A percentile compares a stretch with the other conserved stretches of the same genome.
Conservation (phyloP, 805 yeast species). For the Wickerhamia fluorescens region DNA sequence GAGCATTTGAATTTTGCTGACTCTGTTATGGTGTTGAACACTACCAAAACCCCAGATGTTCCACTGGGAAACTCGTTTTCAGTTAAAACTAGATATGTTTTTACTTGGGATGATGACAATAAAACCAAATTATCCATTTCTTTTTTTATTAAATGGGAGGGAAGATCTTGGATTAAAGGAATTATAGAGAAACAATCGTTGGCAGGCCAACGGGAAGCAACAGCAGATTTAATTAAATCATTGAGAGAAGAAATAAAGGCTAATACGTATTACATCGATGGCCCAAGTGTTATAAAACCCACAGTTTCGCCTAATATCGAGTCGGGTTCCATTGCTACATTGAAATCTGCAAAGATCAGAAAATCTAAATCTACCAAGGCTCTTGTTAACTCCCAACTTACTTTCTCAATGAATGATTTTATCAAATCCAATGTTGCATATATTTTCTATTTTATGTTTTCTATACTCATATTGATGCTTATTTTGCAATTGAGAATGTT, state of each 20-base stretch:
- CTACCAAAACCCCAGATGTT: conserved; percentile 72
- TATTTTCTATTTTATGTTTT: too few relatives aligned
- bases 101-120: conserved; percentile 59
- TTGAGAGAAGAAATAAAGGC: conserved; percentile 31
- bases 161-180: conserved; percentile 70
- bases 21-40: conserved; percentile 44
- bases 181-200: conserved; percentile 71
- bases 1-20: conserved; percentile 45
- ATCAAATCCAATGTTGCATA: too few relatives aligned
- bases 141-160: conserved; percentile 61
- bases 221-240: conserved; percentile 42
- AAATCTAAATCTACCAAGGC: too few relatives aligned
- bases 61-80: conserved; percentile 69
- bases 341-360: too few relatives aligned
- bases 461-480: too few relatives aligned
- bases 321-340: too few relatives aligned
- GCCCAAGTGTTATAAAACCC: conserved; percentile 9
- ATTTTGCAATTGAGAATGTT: too few relatives aligned
- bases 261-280: conserved; percentile 15
- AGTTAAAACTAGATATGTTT: conserved; percentile 49
- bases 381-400: too few relatives aligned
- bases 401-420: too few relatives aligned
- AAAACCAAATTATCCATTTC: conserved; percentile 45
- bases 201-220: conserved; percentile 64
- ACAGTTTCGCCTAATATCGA: conserved; percentile 1